Percentiles rank a stretch among this genome's conserved stretches.
These are phyloP conservation scores for Phoma sp. DNA, from an alignment of 2,329 filamentous ascomycete species.

Conservation along the genomic window DNA sequence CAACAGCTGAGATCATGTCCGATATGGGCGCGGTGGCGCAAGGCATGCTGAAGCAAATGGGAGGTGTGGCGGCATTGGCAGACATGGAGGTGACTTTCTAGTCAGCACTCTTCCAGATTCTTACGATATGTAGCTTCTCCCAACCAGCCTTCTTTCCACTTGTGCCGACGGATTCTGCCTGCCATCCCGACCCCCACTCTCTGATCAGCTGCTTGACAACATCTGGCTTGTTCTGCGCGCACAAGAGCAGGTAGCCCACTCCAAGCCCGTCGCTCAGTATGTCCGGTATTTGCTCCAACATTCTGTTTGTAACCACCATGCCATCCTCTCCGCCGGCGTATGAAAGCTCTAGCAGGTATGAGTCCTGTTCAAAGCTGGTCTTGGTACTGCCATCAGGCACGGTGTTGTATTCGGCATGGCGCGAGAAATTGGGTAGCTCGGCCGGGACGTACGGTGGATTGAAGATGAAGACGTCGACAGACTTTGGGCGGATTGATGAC, in stretches of 20 bases:
- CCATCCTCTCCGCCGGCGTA: slow-evolving; percentile 90
- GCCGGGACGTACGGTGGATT: slow-evolving; percentile 98
- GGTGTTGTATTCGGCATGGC: slow-evolving; percentile 43
- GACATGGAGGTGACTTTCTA: slow-evolving; percentile 31
- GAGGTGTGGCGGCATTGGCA: slow-evolving; percentile 23
- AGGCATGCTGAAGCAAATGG: slow-evolving; percentile 24
- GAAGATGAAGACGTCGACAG: slow-evolving; percentile 87
- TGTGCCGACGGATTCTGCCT: slow-evolving; percentile 75
- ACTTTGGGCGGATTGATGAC: slow-evolving; percentile 63
- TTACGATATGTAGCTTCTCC: slow-evolving; percentile 90
- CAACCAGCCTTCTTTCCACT: slow-evolving; percentile 91
- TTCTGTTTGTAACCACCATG: slow-evolving; percentile 88
- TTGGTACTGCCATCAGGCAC: slow-evolving; percentile 29
- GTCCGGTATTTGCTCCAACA: slow-evolving; percentile 73
- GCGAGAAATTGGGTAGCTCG: slow-evolving; percentile 67
- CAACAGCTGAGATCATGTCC: slow-evolving; percentile 13
- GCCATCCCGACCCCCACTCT: slow-evolving; percentile 70
- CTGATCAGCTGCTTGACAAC: slow-evolving; percentile 71
- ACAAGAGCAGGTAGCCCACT: slow-evolving; percentile 88
- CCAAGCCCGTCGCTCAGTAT: slow-evolving; percentile 70
- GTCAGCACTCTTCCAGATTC: slow-evolving; percentile 71
- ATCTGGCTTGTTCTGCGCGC: slow-evolving; percentile 86
- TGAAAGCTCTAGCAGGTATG: slow-evolving; percentile 80
- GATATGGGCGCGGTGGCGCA: slow-evolving; percentile 24
- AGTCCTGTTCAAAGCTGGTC: slow-evolving; percentile 76